Percentiles rank a stretch among this genome's conserved stretches.
phyloP scores from a whole-genome alignment of 441 rosid genomes.

The Iberis amara region DNA sequence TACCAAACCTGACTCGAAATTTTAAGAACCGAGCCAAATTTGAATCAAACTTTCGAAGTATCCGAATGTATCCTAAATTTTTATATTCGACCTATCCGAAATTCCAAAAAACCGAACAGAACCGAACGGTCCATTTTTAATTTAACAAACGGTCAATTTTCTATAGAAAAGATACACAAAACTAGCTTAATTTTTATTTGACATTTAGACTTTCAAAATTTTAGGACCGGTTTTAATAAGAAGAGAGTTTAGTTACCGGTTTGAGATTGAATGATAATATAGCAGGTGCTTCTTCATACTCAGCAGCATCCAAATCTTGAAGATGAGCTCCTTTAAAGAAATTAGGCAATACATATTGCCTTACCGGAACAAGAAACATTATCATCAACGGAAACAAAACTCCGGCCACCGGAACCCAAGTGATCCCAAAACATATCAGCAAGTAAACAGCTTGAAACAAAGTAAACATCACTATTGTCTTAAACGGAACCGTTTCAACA shows the following conservation, averaged over 20 bases:
- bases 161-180: too few relatives aligned
- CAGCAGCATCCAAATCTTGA: conserved; percentile 65
- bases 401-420: conserved; percentile 69
- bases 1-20: too few relatives aligned
- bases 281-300: conserved; percentile 68
- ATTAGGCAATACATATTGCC: conserved; percentile 61
- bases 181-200: too few relatives aligned
- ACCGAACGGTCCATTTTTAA: too few relatives aligned
- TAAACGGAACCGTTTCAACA: conserved; percentile 68
- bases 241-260: conserved; percentile 33
- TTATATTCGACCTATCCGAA: too few relatives aligned
- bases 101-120: too few relatives aligned
- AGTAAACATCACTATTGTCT: conserved; percentile 49
- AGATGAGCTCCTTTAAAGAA: conserved; percentile 61
- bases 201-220: too few relatives aligned
- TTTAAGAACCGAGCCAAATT: too few relatives aligned
- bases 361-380: conserved; percentile 61
- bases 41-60: too few relatives aligned
- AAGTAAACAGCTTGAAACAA: conserved; percentile 56
- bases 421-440: conserved; percentile 56
- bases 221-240: too few relatives aligned
- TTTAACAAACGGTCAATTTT: too few relatives aligned
- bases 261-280: conserved; percentile 43
- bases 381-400: conserved; percentile 64
- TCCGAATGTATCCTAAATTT: too few relatives aligned